Percentiles rank a stretch among this genome's conserved stretches.
These are phyloP conservation scores for Cordyceps javanica DNA, from an alignment of 2,329 filamentous ascomycete genomes.

Conservation along the genomic window DNA sequence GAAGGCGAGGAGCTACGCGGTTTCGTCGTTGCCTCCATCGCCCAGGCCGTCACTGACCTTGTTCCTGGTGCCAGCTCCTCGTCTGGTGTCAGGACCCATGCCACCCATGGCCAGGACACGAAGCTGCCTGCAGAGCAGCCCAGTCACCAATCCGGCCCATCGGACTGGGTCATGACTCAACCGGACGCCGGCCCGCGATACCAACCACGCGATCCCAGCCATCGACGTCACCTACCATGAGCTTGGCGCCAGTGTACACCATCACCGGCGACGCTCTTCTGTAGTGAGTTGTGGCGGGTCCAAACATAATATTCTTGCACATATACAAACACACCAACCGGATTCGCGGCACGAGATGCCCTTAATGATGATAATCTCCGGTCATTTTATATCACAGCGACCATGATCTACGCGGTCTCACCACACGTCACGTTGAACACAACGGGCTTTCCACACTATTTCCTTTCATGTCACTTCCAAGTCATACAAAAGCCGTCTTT, in stretches of 20 bases:
- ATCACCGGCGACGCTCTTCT: constrained; percentile 8
- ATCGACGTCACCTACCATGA: constrained; percentile 32
- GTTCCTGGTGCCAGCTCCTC: constrained; percentile 42
- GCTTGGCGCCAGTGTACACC: constrained; percentile 6
- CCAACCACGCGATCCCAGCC: constrained; percentile 39
- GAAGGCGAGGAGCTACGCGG: constrained; percentile 71
- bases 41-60: constrained; percentile 64
- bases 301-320: constrained; percentile 14
- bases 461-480: constrained; percentile 2
- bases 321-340: constrained; percentile 7
- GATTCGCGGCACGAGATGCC: neutral
- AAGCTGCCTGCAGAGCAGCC: constrained; percentile 57
- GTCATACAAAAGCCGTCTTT: constrained; percentile 18
- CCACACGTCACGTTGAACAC: constrained; percentile 9
- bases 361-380: constrained; percentile 2
- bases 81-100: constrained; percentile 18
- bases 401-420: neutral
- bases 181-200: constrained; percentile 36
- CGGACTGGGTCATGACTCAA: constrained; percentile 46
- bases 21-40: constrained; percentile 68
- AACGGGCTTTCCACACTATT: constrained; percentile 6
- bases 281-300: constrained; percentile 14
- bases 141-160: constrained; percentile 43
- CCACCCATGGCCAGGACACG: constrained; percentile 42
- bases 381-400: constrained; percentile 9